Conservation (phyloP, 345 rosid species). For the Ricinus communis region DNA sequence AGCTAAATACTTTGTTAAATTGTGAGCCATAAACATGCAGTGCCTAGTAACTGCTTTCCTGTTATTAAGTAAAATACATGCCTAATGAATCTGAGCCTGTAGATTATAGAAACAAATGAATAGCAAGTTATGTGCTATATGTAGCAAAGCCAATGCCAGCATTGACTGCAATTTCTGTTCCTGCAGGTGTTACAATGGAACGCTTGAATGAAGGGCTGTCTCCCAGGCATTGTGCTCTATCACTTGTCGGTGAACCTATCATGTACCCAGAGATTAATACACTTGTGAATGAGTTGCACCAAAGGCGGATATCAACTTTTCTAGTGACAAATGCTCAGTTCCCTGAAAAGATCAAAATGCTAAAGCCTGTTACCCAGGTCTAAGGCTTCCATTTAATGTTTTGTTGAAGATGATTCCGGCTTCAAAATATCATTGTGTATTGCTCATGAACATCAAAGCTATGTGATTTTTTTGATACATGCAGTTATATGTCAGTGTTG, state of each 20-base stretch:
- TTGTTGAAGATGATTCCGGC: background rate
- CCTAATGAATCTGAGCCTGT: too few species aligned
- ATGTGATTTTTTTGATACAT: conserved; percentile 26
- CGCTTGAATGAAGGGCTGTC: conserved; percentile 76
- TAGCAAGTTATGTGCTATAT: too few species aligned
- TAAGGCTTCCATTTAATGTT: conserved; percentile 17
- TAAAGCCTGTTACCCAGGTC: conserved; percentile 92
- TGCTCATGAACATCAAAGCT: conserved; percentile 2
- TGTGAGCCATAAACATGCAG: background rate
- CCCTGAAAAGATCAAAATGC: conserved; percentile 77
- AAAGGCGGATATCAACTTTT: conserved; percentile 81
- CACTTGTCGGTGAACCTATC: conserved; percentile 98
- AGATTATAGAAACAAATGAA: too few species aligned
- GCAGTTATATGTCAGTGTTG: conserved; percentile 97
- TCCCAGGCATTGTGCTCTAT: conserved; percentile 93
- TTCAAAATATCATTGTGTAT: background rate
- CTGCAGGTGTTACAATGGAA: conserved; percentile 81
- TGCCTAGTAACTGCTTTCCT: background rate
- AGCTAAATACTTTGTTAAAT: background rate
- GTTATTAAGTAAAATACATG: background rate
- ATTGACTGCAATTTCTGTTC: conserved; percentile 14
- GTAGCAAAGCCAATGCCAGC: too few species aligned
- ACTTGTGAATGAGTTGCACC: conserved; percentile 89
- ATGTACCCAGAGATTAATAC: conserved; percentile 93
- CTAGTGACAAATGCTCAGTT: conserved; percentile 97